Base-by-base conservation (phyloP, 1,284 basidiomycete species). In the Tranzscheliella williamsii region DNA sequence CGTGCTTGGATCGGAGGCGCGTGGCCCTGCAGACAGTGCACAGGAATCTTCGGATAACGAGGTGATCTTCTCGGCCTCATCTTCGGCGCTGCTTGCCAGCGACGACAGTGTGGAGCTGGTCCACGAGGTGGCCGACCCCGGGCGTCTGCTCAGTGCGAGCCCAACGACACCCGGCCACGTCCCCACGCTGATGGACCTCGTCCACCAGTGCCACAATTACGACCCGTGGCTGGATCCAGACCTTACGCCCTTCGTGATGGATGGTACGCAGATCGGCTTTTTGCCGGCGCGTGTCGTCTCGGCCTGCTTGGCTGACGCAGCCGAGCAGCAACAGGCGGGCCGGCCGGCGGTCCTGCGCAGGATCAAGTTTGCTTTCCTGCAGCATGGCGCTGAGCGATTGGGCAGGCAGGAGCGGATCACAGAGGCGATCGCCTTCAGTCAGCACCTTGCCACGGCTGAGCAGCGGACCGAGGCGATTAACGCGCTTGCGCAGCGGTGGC, bases 211-310 rank as follows among this genome's bases (percentile, higher is more conserved):
- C 34, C 72, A 75, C 44, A 76, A 76, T 32, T 50, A 65, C 56
- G 58, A 73, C 26, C 73, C 73, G 15, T 73, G 71, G 73, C 40
- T 42, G 2, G 71, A 75, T 30, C 24, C 42, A 0, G 43, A 33
- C 11, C 42, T 74, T 20, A 51, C 53, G 7, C 60, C 71, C 1
- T 67, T 73, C 42, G 23, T 67, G 13, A 43, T 71, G 3, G 66
- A 67, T 24, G 67, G 61, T 4, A 52, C 51, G 1, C 73, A 75
- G 48, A 72, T 75, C 26, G 73, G 73, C 11, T 75, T 74, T 32
- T 34, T 75, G 2, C 46, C 45, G 12, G 32, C 49, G 1, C 13
- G 17, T 4, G 73, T 75, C 4, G 39, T 69, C n/a, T 45, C 52
- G 11, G 72, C 60, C 3, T 49, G 67, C 23, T 23, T 45, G 11